These are phyloP conservation scores for Cerioporus squamosus DNA, from an alignment of 1,284 basidiomycete species.

Conservation along the genomic window DNA sequence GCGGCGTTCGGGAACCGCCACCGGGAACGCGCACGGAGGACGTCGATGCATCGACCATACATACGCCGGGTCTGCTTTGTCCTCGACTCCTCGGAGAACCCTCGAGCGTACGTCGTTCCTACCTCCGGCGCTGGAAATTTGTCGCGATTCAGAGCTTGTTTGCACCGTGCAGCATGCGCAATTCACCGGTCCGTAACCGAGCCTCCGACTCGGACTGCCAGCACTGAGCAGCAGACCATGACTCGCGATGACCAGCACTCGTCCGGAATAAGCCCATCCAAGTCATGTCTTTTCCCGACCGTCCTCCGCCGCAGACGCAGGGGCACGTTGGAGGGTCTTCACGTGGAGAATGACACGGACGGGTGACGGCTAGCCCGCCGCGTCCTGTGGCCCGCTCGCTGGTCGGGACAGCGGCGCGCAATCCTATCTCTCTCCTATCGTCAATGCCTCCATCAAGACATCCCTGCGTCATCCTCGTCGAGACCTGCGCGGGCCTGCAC, in stretches of 20 bases:
- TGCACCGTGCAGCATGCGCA: background rate
- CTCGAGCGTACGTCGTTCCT: too few species aligned
- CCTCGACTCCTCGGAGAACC: background rate
- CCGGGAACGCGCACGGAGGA: too few species aligned
- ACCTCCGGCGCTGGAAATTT: background rate
- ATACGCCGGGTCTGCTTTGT: too few species aligned
- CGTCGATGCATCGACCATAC: too few species aligned
- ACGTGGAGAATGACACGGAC: background rate
- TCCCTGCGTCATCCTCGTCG: background rate
- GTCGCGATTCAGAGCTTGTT: background rate
- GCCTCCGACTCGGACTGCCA: too few species aligned
- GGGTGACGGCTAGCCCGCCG: background rate
- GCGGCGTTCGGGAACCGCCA: too few species aligned
- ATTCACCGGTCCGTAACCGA: too few species aligned
- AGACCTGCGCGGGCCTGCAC: background rate
- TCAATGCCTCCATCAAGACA: background rate
- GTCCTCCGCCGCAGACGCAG: background rate
- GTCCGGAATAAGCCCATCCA: background rate
- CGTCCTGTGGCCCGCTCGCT: background rate
- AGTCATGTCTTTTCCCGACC: background rate
- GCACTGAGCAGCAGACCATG: too few species aligned
- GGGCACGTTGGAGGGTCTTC: background rate
- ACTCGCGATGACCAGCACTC: too few species aligned
- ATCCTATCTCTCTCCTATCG: conserved; percentile 15
- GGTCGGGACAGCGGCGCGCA: conserved; percentile 18